Base-by-base conservation (phyloP, 148 eudicot genomes). In the Talinum fruticosum region DNA sequence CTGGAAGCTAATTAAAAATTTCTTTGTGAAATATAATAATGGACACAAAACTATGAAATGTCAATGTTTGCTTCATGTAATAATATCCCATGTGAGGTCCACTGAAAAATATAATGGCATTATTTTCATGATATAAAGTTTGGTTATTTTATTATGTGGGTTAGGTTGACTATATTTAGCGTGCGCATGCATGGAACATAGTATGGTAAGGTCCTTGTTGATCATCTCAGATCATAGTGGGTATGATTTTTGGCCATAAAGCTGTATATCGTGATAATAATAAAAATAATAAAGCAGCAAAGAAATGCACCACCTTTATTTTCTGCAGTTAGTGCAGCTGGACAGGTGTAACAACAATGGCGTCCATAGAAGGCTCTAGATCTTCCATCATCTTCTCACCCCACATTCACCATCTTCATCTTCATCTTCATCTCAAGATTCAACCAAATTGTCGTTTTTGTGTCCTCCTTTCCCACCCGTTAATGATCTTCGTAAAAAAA, bases 11-110 rank as follows among this genome's bases (percentile, higher is more conserved):
- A n/a, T n/a, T n/a, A n/a, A n/a, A 51, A 51, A 3, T 51, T 51
- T 2, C 57, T 24, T 24, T 28, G 67, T 10, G 75, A 71, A 64
- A 71, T 76, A 72, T 61, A n/a, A n/a, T n/a, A n/a, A n/a, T n/a
- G n/a, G n/a, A 24, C 76, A 59, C 66, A 16, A 8, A 41, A 33
- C 41, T n/a, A 72, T 18, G 14, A 0, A 62, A 64, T 26, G 67
- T 64, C 67, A 64, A 36, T 34, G 75, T 79, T 70, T 71, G 34
- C 10, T 45, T 18, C 2, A 51, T 18, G 16, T 15, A 10, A 64
- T 64, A 24, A 29, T 29, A 61, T 41, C 30, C 79, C 83, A 80
- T 80, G 71, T 75, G 71, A 80, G 47, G 38, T 75, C 83, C 83
- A 80, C 79, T 71, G 68, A 71, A 53, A 30, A 10, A 30, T 29